Base-by-base conservation (phyloP, 352 stramenopile genomes). In the Globisporangium splendens region DNA sequence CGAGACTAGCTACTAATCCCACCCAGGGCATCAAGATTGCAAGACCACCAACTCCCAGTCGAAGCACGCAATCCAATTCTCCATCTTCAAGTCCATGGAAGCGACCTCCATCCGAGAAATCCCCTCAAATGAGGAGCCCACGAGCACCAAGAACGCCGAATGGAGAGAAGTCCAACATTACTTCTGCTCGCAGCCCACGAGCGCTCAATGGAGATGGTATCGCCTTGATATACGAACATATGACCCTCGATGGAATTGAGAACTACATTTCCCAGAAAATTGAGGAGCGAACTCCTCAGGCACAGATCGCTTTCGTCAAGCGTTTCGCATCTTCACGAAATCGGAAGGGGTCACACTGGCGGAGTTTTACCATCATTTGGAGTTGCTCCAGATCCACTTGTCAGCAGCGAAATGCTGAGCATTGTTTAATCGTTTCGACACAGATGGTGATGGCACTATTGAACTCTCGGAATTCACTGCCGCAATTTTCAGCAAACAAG, bases 281-380 rank as follows among this genome's bases (percentile, higher is more conserved):
- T 6, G 77, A 89, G 42, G 72, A 86, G 35, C 72, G 69, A 24
- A 77, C 73, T 18, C 81, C 81, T 3, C 70, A n/a, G 52, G 31
- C 13, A 75, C 75, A 11, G 75, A 88, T 54, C 66, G 65, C 0
- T 83, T 82, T 33, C 66, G 74, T 1, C 79, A 88, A 59, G 73
- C 79, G 12, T 91, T 93, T 42, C 73, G 68, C 1, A 78, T 86
- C 44, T 93, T 93, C 39, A 83, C 77, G 18, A 88, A 79, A 41
- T 66, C 75, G 4, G 68, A 86, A n/a, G 63, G 69, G 2, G 88
- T 93, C 47, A 83, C 75, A 10, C 77, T 83, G 55, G 59, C 61
- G 1, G 81, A 89, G 10, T 91, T 93, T 43, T 67, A 81, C 22
- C 62, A 73, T 17, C 76, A 82, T 3, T 39, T 93, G 21, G 61